These are phyloP conservation scores for Phyllosticta ampelicida DNA, from an alignment of 2,329 filamentous ascomycete species.

Conservation along the genomic window DNA sequence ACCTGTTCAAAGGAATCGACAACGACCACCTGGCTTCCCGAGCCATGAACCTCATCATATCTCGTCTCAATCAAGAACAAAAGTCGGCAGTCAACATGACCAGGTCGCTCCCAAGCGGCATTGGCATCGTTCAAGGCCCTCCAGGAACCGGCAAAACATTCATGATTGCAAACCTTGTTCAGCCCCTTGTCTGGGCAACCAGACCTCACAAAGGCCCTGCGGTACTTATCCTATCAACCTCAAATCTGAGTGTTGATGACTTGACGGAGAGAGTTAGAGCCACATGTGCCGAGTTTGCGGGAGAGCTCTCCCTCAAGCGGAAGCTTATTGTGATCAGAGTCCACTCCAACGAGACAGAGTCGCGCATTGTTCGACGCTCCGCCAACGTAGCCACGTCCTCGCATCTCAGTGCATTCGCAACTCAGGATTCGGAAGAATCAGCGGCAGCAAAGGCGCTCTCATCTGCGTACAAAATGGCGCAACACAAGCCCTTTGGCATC, in stretches of 20 bases:
- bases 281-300: not conserved
- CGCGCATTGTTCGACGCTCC: no score
- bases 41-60: not conserved
- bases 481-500: not conserved
- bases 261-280: not conserved
- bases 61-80: not conserved
- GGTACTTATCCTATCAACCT: not conserved
- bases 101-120: not conserved
- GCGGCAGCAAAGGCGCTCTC: no score
- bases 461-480: not conserved
- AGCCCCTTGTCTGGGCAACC: not conserved
- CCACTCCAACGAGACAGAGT: not conserved
- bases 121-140: not conserved
- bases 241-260: not conserved
- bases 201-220: not conserved
- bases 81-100: not conserved
- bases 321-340: not conserved
- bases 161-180: not conserved
- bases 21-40: not conserved
- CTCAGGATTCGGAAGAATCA: not conserved
- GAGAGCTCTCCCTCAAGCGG: not conserved
- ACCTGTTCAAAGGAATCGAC: not conserved
- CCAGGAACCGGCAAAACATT: not conserved
- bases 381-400: no score
- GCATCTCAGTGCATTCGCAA: no score